These are phyloP conservation scores for Rhizopogon vesiculosus DNA, from an alignment of 768 basidiomycete genomes.

Conservation along the genomic window DNA sequence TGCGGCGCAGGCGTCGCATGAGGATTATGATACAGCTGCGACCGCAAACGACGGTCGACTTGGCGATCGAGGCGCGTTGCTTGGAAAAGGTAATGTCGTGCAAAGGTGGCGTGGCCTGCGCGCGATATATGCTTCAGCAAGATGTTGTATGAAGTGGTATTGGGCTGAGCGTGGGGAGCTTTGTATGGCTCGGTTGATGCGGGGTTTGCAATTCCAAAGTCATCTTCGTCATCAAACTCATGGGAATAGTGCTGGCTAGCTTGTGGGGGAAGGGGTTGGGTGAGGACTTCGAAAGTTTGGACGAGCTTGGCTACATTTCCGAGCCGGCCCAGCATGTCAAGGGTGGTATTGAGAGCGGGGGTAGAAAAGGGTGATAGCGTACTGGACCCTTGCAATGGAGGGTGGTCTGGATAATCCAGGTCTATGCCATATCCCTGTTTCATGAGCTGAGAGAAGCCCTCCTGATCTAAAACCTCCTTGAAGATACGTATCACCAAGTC, in stretches of 20 bases:
- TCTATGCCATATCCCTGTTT: conserved; percentile 75
- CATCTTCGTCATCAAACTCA: conserved; percentile 64
- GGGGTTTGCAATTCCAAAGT: conserved; percentile 41
- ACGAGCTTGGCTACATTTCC: conserved; percentile 64
- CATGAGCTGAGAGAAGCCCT: conserved; percentile 55
- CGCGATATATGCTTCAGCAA: conserved; percentile 56
- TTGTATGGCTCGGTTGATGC: conserved; percentile 28
- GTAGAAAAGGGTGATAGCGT: conserved; percentile 49
- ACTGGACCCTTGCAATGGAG: conserved; percentile 32
- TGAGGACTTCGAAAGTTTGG: conserved; percentile 74
- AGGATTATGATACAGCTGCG: conserved; percentile 25
- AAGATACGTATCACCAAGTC: conserved; percentile 68
- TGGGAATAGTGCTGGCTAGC: conserved; percentile 39
- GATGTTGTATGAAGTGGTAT: conserved; percentile 61
- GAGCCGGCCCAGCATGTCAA: conserved; percentile 63
- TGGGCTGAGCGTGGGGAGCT: conserved; percentile 48
- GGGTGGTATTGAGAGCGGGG: conserved; percentile 63
- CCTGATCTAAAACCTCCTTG: conserved; percentile 53
- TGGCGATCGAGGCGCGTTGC: conserved; percentile 43
- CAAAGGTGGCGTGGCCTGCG: conserved; percentile 44
- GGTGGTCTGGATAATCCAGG: conserved; percentile 65
- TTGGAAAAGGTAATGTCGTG: conserved; percentile 62
- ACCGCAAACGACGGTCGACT: conserved; percentile 28
- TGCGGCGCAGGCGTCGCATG: conserved; percentile 40
- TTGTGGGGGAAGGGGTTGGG: conserved; percentile 58